Percentiles rank a stretch among this genome's conserved stretches.
phyloP scores from a whole-genome alignment of 2,329 filamentous ascomycete genomes.

The Camillea tinctor region DNA sequence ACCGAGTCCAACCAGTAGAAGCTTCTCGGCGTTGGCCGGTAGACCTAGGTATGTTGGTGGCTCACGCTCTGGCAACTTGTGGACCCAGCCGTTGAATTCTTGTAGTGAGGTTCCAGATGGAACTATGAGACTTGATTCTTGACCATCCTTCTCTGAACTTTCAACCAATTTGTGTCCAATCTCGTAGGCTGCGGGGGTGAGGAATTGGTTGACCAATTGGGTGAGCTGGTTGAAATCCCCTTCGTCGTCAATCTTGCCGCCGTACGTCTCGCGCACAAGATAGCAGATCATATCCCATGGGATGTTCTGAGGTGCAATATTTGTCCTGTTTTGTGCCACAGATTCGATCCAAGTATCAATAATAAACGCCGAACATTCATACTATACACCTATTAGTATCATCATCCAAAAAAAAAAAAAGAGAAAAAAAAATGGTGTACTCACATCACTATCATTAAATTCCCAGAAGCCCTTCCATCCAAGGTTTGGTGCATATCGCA shows the following conservation, averaged over 20 bases:
- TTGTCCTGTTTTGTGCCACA: constrained; percentile 80
- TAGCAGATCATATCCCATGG: constrained; percentile 96
- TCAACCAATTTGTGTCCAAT: constrained; percentile 87
- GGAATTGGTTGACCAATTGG: constrained; percentile 70
- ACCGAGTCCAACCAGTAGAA: constrained; percentile 85
- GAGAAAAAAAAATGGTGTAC: constrained; percentile 38
- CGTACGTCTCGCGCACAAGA: constrained; percentile 90
- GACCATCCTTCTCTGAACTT: constrained; percentile 53
- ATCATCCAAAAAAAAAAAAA: background rate
- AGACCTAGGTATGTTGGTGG: constrained; percentile 93
- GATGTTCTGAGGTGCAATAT: constrained; percentile 89
- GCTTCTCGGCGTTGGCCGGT: constrained; percentile 93
- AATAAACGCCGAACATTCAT: constrained; percentile 95
- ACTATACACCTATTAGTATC: constrained; percentile 50
- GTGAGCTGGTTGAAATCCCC: constrained; percentile 75
- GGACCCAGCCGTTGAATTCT: constrained; percentile 90
- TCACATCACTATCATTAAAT: constrained; percentile 98
- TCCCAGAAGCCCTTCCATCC: constrained; percentile 99
- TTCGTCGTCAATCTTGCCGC: constrained; percentile 94
- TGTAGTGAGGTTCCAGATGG: constrained; percentile 78
- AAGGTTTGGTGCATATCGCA: constrained; percentile 88
- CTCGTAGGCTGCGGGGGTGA: constrained; percentile 89
- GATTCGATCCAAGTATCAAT: constrained; percentile 92
- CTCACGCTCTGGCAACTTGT: constrained; percentile 87
- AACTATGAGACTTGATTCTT: constrained; percentile 64